Percentiles rank a stretch among this genome's conserved stretches.
phyloP scores from a whole-genome alignment of 2,329 filamentous ascomycete species.

The Ceratocystis eucalypticola region DNA sequence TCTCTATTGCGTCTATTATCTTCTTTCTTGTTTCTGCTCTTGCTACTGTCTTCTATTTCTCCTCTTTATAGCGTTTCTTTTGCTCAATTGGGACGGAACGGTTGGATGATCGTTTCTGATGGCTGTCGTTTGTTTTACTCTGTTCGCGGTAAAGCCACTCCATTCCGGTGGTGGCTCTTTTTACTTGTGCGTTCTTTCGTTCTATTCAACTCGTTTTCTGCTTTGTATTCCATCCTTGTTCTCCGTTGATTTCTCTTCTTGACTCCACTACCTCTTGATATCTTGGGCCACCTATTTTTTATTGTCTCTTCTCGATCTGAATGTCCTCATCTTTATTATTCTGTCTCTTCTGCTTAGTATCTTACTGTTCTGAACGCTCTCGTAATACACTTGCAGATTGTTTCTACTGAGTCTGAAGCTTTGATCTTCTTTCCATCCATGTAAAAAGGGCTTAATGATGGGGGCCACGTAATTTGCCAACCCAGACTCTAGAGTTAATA shows the following conservation, averaged over 20 bases:
- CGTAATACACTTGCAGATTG: conserved; percentile 1
- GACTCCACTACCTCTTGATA: no score
- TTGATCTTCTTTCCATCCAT: not conserved
- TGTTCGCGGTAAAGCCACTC: not conserved
- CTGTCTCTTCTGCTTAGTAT: not conserved
- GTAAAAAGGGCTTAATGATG: not conserved
- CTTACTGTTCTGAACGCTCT: not conserved
- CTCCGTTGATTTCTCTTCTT: not conserved
- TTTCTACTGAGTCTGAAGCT: no score
- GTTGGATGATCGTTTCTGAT: conserved; percentile 9
- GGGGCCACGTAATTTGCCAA: not conserved
- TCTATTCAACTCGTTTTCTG: not conserved
- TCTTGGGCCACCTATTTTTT: not conserved
- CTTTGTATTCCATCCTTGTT: not conserved
- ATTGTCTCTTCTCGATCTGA: not conserved
- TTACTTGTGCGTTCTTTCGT: not conserved
- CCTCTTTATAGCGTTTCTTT: not conserved
- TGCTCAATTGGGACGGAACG: conserved; percentile 6
- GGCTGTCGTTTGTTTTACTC: not conserved
- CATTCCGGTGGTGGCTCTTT: not conserved
- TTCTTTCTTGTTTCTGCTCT: not conserved
- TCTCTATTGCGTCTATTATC: not conserved
- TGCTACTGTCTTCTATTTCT: not conserved
- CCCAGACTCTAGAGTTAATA: not conserved
- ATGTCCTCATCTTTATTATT: not conserved